Percentiles rank a stretch among this genome's conserved stretches.
Conservation (phyloP, 2,329 filamentous ascomycete species). For the Botrytis elliptica region DNA sequence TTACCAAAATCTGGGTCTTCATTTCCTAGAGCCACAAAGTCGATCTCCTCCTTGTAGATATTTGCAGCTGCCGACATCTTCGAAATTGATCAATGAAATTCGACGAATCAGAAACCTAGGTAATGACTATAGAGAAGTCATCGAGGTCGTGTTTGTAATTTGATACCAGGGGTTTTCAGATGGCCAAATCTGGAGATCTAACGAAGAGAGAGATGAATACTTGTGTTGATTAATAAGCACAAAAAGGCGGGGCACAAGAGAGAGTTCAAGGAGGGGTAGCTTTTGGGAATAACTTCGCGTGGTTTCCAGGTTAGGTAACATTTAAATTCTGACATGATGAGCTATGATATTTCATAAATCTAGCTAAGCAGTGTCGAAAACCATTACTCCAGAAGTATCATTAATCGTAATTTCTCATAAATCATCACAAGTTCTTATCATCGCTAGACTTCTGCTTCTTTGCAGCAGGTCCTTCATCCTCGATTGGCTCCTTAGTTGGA, state of each 20-base stretch:
- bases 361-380: neutral
- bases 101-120: neutral
- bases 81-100: neutral
- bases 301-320: neutral
- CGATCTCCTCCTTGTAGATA: slow-evolving; percentile 56
- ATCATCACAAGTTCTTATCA: slow-evolving; percentile 24
- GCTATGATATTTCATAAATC: neutral
- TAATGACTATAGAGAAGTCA: neutral
- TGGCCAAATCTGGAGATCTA: neutral
- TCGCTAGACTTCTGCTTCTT: slow-evolving; percentile 41
- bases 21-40: slow-evolving; percentile 61
- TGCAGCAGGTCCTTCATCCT: slow-evolving; percentile 35
- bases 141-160: neutral
- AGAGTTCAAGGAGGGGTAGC: slow-evolving; percentile 12
- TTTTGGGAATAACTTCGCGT: slow-evolving; percentile 1
- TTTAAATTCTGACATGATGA: neutral
- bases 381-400: neutral
- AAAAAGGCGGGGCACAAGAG: neutral
- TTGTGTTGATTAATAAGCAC: slow-evolving; percentile 1
- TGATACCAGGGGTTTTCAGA: neutral
- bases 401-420: neutral
- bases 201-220: neutral
- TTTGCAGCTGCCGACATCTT: slow-evolving; percentile 40
- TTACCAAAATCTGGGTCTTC: slow-evolving; percentile 59
- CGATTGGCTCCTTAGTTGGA: slow-evolving; percentile 40